Evolutionary conservation across 2,329 filamentous ascomycete genomes (phyloP).

Genomic region (Penicillium sp.): DNA sequence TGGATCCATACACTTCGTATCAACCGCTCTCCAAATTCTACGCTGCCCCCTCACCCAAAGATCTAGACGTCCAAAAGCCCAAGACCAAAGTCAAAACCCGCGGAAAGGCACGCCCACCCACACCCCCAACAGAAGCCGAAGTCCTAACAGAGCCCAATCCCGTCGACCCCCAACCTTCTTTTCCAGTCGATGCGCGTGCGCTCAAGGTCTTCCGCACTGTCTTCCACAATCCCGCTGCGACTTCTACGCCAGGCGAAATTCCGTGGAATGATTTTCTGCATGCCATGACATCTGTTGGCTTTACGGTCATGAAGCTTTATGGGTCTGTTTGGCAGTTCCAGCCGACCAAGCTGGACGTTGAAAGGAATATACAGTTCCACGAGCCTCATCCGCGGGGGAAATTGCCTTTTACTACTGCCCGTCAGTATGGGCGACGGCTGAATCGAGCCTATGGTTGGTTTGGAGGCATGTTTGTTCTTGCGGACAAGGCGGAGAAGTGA

Average conservation of each 20-base stretch:
- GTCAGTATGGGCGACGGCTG: background rate
- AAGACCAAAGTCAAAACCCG: background rate
- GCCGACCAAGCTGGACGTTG: constrained; percentile 44
- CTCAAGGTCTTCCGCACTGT: background rate
- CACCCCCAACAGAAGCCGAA: background rate
- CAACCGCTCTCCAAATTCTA: background rate
- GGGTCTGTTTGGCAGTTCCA: constrained; percentile 64
- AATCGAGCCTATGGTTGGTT: background rate
- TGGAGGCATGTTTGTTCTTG: background rate
- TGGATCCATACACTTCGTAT: background rate
- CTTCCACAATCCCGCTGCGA: background rate
- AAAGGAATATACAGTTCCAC: constrained; percentile 59
- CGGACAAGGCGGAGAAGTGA: background rate
- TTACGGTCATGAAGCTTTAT: constrained; percentile 58
- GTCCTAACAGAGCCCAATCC: background rate
- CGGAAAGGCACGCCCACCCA: background rate
- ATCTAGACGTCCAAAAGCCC: background rate
- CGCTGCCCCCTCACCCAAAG: background rate
- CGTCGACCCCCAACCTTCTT: background rate
- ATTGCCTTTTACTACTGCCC: background rate
- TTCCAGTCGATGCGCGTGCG: background rate
- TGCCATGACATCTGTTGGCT: constrained; percentile 54
- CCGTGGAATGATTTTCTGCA: constrained; percentile 17
- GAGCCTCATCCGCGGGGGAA: constrained; percentile 55
- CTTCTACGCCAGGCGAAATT: background rate